Conservation (phyloP, 257 asterid species). For the Jacaranda copaia region DNA sequence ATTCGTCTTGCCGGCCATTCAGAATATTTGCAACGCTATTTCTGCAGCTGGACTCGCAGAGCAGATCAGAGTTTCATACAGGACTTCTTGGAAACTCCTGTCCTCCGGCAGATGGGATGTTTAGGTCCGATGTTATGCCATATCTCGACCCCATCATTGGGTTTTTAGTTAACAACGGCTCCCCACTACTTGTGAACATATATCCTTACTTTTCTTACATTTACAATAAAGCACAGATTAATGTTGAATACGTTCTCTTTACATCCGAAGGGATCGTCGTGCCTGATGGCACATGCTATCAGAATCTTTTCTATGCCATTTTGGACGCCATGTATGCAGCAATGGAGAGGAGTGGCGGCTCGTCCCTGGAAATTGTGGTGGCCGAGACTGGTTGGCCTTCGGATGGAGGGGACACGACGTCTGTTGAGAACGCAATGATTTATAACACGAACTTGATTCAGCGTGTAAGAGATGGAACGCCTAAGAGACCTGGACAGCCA, state of each 20-base stretch:
- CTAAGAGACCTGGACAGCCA: conserved; percentile 41
- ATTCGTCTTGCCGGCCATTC: conserved; percentile 40
- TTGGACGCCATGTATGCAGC: conserved; percentile 39
- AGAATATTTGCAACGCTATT: conserved; percentile 32
- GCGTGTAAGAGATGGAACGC: conserved; percentile 42
- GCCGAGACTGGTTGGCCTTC: conserved; percentile 57
- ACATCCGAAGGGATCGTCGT: conserved; percentile 10
- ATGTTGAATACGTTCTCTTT: conserved; percentile 32
- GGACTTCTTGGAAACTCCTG: conserved; percentile 27
- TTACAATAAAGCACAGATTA: neutral
- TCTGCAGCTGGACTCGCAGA: conserved; percentile 30
- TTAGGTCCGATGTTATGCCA: conserved; percentile 15
- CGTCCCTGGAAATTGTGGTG: conserved; percentile 39
- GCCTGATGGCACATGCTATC: conserved; percentile 30
- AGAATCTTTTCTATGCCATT: conserved; percentile 39
- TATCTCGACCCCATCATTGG: conserved; percentile 31
- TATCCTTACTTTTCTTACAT: conserved; percentile 43
- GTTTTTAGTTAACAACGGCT: conserved; percentile 3
- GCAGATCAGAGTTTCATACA: conserved; percentile 32
- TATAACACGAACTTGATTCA: conserved; percentile 46
- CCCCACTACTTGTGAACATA: conserved; percentile 40
- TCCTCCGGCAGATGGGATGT: conserved; percentile 37
- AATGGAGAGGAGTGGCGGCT: conserved; percentile 39
- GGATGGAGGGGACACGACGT: conserved; percentile 37
- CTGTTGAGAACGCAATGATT: conserved; percentile 31